Base-by-base conservation (phyloP, 129 eudicot genomes). In the Centella asiatica region DNA sequence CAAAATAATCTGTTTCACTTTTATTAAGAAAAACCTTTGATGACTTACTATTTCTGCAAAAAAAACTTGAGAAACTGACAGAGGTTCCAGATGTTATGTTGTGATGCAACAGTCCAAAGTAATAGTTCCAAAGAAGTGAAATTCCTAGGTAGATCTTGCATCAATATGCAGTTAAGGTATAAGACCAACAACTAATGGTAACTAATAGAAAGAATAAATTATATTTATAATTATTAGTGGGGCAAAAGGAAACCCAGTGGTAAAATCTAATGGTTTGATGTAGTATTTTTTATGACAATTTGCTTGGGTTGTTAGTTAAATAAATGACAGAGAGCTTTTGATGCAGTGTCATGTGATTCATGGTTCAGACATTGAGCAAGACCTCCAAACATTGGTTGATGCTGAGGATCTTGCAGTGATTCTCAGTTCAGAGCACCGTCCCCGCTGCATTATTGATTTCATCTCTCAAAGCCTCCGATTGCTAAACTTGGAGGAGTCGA, bases 281-380 rank as follows among this genome's bases (percentile, higher is more conserved):
- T 15, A 6, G 19, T 42, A 42, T 46, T 1, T 6, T 46, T 15
- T 15, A 15, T 46, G 4, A 46, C n/a, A 9, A 44, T 46, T 48
- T n/a, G n/a, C n/a, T n/a, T n/a, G n/a, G n/a, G n/a, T n/a, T n/a
- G n/a, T n/a, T n/a, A n/a, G 11, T 48, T 22, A 7, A n/a, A 19
- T 26, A 10, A 48, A 27, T 50, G 40, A 28, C n/a, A 60, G 25
- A 49, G 23, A 20, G 44, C 20, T 45, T 69, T 65, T 54, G 57
- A 71, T 82, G 87, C 89, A 93, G 99, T 93, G 99, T 71, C 99
- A 93, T 80, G 69, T 93, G 69, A 69, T 76, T 67, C 47, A 87
- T 72, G 99, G 84, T 58, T 93, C 99, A 5, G 92, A 93, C 60
- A 62, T 69, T 40, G 87, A 71, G 15, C 51, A 39, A 61, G 99